phyloP scores from a whole-genome alignment of 2,329 filamentous ascomycete species.

The Elsinoe necatrix region DNA sequence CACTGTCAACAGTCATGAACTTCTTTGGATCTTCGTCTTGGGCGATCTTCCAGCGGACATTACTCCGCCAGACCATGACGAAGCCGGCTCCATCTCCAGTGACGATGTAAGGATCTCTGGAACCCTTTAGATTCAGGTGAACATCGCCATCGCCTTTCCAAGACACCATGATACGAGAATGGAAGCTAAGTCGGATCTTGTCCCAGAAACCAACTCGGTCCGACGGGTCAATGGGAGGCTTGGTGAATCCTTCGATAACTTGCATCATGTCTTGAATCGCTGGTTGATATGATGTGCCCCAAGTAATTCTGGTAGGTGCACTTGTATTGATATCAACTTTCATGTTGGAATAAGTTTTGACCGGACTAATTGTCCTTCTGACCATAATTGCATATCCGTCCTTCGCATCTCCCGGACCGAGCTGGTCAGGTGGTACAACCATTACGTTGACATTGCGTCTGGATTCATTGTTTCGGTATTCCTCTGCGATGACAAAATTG shows the following conservation, averaged over 20 bases:
- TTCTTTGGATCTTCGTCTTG: conserved; percentile 78
- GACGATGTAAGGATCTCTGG: conserved; percentile 85
- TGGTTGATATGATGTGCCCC: conserved; percentile 95
- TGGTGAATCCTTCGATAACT: conserved; percentile 94
- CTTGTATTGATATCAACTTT: conserved; percentile 86
- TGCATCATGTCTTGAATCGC: conserved; percentile 99
- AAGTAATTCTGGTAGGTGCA: conserved; percentile 85
- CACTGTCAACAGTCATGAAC: conserved; percentile 93
- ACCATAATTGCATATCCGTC: conserved; percentile 77
- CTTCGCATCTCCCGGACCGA: conserved; percentile 46
- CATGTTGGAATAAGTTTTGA: conserved; percentile 95
- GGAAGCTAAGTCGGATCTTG: conserved; percentile 89
- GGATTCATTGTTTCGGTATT: conserved; percentile 73
- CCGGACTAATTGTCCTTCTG: conserved; percentile 80
- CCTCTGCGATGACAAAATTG: conserved; percentile 93
- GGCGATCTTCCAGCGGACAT: conserved; percentile 80
- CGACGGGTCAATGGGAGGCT: conserved; percentile 86
- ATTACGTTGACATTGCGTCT: conserved; percentile 72
- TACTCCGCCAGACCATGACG: conserved; percentile 96
- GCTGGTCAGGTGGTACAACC: conserved; percentile 64
- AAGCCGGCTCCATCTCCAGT: conserved; percentile 91
- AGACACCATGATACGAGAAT: conserved; percentile 77
- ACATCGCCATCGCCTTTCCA: conserved; percentile 97
- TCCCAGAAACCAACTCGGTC: conserved; percentile 98
- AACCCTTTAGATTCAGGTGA: conserved; percentile 79